Percentiles rank a stretch among this genome's conserved stretches.
Conservation (phyloP, 768 basidiomycete species). For the Termitomyces sp. region DNA sequence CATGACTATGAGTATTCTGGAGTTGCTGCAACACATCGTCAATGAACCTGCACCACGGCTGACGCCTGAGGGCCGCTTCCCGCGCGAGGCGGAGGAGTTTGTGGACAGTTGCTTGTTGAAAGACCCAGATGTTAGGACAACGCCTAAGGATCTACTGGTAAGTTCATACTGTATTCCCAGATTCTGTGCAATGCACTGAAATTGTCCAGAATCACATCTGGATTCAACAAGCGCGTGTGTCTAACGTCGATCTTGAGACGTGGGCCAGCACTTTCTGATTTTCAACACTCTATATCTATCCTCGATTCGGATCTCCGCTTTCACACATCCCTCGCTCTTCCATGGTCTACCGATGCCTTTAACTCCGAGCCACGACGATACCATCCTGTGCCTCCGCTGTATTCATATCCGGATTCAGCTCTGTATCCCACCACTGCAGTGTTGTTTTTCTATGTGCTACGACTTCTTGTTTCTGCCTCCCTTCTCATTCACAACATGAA, state of each 20-base stretch:
- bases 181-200: background rate
- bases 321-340: background rate
- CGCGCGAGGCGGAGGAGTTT: conserved; percentile 72
- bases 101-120: conserved; percentile 89
- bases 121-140: conserved; percentile 76
- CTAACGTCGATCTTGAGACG: conserved; percentile 65
- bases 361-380: background rate
- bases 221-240: conserved; percentile 58
- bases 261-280: conserved; percentile 71
- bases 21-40: conserved; percentile 95
- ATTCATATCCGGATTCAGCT: background rate
- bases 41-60: conserved; percentile 95
- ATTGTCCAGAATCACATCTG: conserved; percentile 58
- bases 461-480: background rate
- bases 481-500: background rate
- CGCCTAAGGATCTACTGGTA: conserved; percentile 85
- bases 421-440: background rate
- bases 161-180: conserved; percentile 18
- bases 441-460: background rate
- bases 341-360: background rate
- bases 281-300: background rate
- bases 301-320: background rate
- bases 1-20: conserved; percentile 98
- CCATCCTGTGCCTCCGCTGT: background rate
- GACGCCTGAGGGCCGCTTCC: conserved; percentile 65